Base-by-base conservation (phyloP, 169 alveolate genomes). In the Eimeria zaria region DNA sequence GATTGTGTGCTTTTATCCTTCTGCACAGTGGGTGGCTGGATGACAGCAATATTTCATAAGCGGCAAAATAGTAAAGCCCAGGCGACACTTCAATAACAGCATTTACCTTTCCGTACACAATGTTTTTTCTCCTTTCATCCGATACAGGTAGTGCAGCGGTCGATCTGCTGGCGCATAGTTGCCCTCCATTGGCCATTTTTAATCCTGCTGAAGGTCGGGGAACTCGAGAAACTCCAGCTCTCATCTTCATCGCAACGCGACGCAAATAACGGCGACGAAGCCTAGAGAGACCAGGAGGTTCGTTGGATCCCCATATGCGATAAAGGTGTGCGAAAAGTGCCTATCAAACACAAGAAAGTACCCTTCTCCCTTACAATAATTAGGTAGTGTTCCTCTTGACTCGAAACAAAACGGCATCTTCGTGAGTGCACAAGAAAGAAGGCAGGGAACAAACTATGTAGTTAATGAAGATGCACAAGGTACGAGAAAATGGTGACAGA, bases 191-290 rank as follows among this genome's bases (percentile, higher is more conserved):
- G 71, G 71, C 41, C 71, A 55, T 14, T 27, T 2, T 30, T n/a
- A 14, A 9, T 81, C 14, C 48, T 81, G 39, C n/a, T 81, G 53
- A n/a, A 27, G 48, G 33, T n/a, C 73, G 67, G 55, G 74, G 62
- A 81, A 53, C 46, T 6, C 46, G 55, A 12, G 69, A 27, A 16
- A 33, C 69, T 20, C 55, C 53, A 53, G 90, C 48, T 24, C 33
- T 81, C 71, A 51, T 51, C 33, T 30, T 51, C 18, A 33, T 53
- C 14, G 46, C 62, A 33, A 81, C 30, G 9, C 90, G 90, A 4
- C 90, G 90, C 12, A 81, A n/a, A 53, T 81, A 53, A 53, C 90
- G 90, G 41, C 90, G 90, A n/a, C 90, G 90, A 33, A 81, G 90
- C 73, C 90, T 48, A 18, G 33, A 36, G 74, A 81, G 90, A 20